A percentile compares a stretch with the other conserved stretches of the same genome.
Conservation (phyloP, 2,329 filamentous ascomycete species). For the Trichoderma oligosporum region DNA sequence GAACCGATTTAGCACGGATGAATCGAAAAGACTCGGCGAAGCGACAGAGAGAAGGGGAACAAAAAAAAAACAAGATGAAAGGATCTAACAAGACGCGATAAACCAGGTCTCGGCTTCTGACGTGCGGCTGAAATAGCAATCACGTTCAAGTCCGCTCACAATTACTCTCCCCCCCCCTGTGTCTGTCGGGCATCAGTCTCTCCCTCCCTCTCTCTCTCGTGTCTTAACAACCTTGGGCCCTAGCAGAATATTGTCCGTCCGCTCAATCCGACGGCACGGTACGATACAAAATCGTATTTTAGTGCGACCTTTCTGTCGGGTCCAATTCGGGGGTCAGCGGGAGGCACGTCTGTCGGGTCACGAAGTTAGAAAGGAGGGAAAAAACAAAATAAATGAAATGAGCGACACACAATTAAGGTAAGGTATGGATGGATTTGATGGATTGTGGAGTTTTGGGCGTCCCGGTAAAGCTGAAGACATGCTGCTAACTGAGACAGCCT, state of each 20-base stretch:
- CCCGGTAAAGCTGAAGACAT: slow-evolving; percentile 4
- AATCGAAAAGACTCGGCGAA: not conserved
- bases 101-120: not conserved
- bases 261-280: slow-evolving; percentile 5
- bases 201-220: not conserved
- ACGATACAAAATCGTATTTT: no score
- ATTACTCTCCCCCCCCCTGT: not conserved
- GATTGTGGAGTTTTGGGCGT: no score
- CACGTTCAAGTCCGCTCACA: not conserved
- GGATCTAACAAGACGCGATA: slow-evolving; percentile 10
- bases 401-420: not conserved
- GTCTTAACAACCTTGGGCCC: no score
- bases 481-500: not conserved
- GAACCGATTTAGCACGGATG: not conserved
- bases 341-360: no score
- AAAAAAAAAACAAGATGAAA: slow-evolving; percentile 10
- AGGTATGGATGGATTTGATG: no score
- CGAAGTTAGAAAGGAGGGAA: no score
- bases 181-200: not conserved
- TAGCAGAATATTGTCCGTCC: no score
- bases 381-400: not conserved
- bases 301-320: no score
- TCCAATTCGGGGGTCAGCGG: no score
- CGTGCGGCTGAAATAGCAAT: slow-evolving; percentile 3
- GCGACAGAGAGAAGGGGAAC: no score